phyloP scores from a whole-genome alignment of 805 yeast genomes.

The Hanseniaspora taiwanica region DNA sequence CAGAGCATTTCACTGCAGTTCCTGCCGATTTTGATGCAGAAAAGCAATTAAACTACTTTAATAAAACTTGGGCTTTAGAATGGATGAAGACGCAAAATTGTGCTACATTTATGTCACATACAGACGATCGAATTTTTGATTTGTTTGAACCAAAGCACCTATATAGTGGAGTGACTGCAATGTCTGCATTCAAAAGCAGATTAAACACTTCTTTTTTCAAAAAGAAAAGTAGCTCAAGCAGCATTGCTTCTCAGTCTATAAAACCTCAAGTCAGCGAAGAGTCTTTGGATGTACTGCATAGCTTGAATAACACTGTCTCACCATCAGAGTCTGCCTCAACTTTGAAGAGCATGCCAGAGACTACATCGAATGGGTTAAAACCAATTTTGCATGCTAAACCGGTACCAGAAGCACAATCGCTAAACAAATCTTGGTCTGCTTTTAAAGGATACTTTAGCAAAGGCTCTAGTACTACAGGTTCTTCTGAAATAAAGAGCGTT shows the following conservation, averaged over 20 bases:
- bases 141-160: slow-evolving; percentile 37
- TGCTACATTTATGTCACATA: slow-evolving; percentile 36
- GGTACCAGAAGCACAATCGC: not conserved
- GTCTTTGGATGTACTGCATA: too few species aligned
- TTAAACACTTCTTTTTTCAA: slow-evolving; percentile 9
- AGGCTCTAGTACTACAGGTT: not conserved
- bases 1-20: slow-evolving; percentile 24
- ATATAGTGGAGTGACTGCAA: slow-evolving; percentile 17
- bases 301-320: too few species aligned
- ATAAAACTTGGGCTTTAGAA: slow-evolving; percentile 29
- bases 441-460: not conserved
- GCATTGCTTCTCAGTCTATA: too few species aligned
- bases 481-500: too few species aligned
- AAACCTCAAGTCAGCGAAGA: too few species aligned
- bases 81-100: slow-evolving; percentile 49
- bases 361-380: too few species aligned
- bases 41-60: slow-evolving; percentile 30
- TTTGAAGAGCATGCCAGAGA: too few species aligned
- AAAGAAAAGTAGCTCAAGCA: slow-evolving; percentile 21
- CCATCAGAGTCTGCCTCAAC: too few species aligned
- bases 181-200: slow-evolving; percentile 18
- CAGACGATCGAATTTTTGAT: slow-evolving; percentile 62
- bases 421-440: not conserved
- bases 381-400: too few species aligned
- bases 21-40: slow-evolving; percentile 18